Evolutionary conservation across 2,329 filamentous ascomycete species (phyloP).

Genomic region (Fusarium neocosmosporiellum): DNA sequence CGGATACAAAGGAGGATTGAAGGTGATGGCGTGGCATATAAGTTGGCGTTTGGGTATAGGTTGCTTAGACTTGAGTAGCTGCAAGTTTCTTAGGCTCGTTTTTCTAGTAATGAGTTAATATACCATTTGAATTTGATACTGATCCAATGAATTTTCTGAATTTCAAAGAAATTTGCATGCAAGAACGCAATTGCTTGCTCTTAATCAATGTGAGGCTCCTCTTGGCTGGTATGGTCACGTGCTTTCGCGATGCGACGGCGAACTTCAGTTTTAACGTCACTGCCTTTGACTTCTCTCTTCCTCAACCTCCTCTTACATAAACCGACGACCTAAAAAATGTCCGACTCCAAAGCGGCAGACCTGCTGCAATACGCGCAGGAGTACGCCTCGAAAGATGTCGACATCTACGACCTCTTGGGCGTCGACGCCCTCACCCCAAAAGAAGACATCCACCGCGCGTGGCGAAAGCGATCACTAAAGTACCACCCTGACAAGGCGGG

Average conservation of each 20-base stretch:
- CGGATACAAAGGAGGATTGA: conserved; percentile 41
- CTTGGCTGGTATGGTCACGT: conserved; percentile 22
- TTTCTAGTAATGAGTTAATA: background rate
- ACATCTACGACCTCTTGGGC: conserved; percentile 83
- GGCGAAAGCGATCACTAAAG: conserved; percentile 86
- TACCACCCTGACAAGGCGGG: conserved; percentile 94
- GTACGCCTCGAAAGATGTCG: conserved; percentile 70
- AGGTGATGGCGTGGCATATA: background rate
- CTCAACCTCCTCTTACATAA: background rate
- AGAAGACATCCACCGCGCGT: conserved; percentile 83
- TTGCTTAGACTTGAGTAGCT: background rate
- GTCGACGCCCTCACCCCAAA: conserved; percentile 73
- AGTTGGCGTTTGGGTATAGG: background rate
- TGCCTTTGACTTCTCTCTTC: background rate
- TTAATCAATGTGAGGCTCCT: background rate
- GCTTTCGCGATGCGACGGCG: conserved; percentile 26
- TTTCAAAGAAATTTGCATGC: background rate
- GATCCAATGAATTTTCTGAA: background rate
- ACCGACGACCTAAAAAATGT: conserved; percentile 40
- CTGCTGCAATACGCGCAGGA: conserved; percentile 66
- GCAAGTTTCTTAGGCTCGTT: background rate
- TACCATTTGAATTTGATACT: background rate
- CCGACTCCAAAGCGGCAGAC: conserved; percentile 56
- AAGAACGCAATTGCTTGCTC: background rate
- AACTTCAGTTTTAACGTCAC: conserved; percentile 5